A percentile compares a stretch with the other conserved stretches of the same genome.
phyloP scores from a whole-genome alignment of 306 rosid genomes.

The Malus sylvestris region DNA sequence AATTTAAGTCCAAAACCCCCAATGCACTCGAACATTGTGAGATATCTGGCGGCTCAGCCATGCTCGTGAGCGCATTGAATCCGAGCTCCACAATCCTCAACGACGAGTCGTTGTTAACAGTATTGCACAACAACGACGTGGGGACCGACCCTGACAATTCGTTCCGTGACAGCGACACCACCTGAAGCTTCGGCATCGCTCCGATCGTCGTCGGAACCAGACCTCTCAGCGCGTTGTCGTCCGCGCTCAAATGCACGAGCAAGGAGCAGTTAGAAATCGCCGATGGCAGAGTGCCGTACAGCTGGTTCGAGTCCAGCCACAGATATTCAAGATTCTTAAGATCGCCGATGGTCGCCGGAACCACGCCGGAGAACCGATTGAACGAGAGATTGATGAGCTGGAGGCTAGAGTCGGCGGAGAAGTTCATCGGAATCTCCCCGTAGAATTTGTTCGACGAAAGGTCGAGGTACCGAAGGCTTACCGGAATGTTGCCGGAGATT shows the following conservation, averaged over 20 bases:
- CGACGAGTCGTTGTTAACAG: constrained; percentile 22
- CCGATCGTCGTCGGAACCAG: constrained; percentile 59
- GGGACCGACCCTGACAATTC: constrained; percentile 61
- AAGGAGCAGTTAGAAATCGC: constrained; percentile 60
- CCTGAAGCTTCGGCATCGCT: constrained; percentile 50
- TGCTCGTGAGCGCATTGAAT: constrained; percentile 61
- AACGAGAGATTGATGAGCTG: constrained; percentile 51
- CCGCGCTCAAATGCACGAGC: constrained; percentile 51
- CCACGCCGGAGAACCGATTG: constrained; percentile 51
- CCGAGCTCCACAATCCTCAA: constrained; percentile 42
- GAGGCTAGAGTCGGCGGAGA: constrained; percentile 43
- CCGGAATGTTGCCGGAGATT: constrained; percentile 28
- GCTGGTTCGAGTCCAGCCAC: constrained; percentile 46
- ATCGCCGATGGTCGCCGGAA: constrained; percentile 42
- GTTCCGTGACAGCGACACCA: constrained; percentile 55
- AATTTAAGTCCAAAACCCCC: constrained; percentile 47
- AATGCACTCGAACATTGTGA: constrained; percentile 31
- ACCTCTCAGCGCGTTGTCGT: constrained; percentile 50
- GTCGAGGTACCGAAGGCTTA: constrained; percentile 46
- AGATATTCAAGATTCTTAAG: constrained; percentile 43
- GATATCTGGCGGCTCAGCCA: constrained; percentile 37
- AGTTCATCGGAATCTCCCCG: constrained; percentile 49
- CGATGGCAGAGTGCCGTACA: constrained; percentile 65
- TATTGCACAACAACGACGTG: constrained; percentile 38
- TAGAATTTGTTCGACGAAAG: constrained; percentile 50